Conservation (phyloP, 768 basidiomycete species). For the Rhodotorula graminis region DNA sequence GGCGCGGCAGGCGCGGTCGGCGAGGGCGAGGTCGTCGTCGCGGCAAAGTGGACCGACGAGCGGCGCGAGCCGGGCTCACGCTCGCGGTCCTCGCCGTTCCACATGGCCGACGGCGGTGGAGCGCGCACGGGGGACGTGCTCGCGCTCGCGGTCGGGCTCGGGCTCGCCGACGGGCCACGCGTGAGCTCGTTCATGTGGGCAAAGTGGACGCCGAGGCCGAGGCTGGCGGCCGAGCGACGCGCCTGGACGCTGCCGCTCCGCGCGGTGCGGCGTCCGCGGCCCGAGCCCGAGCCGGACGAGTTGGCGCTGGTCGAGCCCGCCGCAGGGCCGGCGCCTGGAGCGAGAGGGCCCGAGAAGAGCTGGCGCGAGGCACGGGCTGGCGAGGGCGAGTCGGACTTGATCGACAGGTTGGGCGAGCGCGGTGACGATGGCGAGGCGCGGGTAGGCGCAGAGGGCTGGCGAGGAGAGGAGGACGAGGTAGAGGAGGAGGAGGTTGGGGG, state of each 20-base stretch:
- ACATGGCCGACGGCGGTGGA: no score
- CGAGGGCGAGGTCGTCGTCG: neutral
- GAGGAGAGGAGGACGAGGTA: neutral
- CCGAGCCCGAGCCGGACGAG: neutral
- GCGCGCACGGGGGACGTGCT: neutral
- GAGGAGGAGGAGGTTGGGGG: no score
- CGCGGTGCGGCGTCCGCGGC: neutral
- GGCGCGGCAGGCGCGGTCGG: neutral
- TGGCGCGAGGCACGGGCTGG: neutral
- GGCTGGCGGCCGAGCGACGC: constrained; percentile 11
- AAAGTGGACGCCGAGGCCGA: constrained; percentile 28
- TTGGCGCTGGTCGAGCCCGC: neutral
- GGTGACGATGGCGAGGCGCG: neutral
- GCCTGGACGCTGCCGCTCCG: constrained; percentile 13
- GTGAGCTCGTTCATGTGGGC: constrained; percentile 31
- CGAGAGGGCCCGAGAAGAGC: neutral
- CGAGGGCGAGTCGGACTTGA: neutral
- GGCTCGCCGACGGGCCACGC: neutral
- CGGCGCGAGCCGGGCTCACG: neutral
- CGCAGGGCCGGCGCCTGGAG: neutral
- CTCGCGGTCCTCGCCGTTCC: neutral
- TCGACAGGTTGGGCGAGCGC: neutral
- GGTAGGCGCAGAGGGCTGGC: neutral
- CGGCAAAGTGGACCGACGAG: neutral
- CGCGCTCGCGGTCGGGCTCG: neutral